Evolutionary conservation across 2,329 filamentous ascomycete genomes (phyloP).

Genomic region (Colletotrichum shisoi): DNA sequence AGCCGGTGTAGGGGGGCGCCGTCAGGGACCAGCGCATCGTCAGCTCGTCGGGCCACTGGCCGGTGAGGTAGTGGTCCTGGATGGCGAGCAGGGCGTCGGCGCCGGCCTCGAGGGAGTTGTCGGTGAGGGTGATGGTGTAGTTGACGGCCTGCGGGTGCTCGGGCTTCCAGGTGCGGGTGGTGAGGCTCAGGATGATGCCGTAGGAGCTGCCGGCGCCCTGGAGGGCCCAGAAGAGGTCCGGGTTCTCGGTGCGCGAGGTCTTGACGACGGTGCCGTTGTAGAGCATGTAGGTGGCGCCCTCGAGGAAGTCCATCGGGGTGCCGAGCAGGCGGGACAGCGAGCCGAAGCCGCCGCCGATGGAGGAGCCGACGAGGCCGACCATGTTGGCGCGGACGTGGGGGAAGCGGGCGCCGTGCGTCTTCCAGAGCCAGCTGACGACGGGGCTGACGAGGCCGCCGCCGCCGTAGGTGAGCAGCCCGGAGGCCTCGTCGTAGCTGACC

Average conservation of each 20-base stretch:
- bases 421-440: conserved; percentile 37
- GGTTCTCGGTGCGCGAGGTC: conserved; percentile 35
- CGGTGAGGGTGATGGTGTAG: conserved; percentile 37
- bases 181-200: conserved; percentile 36
- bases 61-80: conserved; percentile 35
- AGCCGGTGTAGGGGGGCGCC: conserved; percentile 28
- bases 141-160: conserved; percentile 24
- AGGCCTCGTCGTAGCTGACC: conserved; percentile 30
- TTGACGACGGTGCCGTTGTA: conserved; percentile 39
- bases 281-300: conserved; percentile 38
- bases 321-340: conserved; percentile 37
- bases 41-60: conserved; percentile 35
- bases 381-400: conserved; percentile 39
- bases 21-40: conserved; percentile 38
- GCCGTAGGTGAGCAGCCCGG: conserved; percentile 35
- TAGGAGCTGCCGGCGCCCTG: conserved; percentile 38
- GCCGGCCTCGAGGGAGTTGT: conserved; percentile 22
- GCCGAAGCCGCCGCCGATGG: conserved; percentile 39
- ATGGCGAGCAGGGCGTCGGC: conserved; percentile 35
- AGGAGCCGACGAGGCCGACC: conserved; percentile 35
- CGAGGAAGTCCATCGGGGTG: conserved; percentile 38
- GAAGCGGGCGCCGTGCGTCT: conserved; percentile 36
- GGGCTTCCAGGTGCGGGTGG: conserved; percentile 37
- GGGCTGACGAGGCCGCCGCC: conserved; percentile 35
- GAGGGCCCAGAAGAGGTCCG: conserved; percentile 40